Percentiles rank a stretch among this genome's conserved stretches.
Evolutionary conservation across 352 stramenopile species (phyloP).

Genomic region (Sclerospora graminicola): DNA sequence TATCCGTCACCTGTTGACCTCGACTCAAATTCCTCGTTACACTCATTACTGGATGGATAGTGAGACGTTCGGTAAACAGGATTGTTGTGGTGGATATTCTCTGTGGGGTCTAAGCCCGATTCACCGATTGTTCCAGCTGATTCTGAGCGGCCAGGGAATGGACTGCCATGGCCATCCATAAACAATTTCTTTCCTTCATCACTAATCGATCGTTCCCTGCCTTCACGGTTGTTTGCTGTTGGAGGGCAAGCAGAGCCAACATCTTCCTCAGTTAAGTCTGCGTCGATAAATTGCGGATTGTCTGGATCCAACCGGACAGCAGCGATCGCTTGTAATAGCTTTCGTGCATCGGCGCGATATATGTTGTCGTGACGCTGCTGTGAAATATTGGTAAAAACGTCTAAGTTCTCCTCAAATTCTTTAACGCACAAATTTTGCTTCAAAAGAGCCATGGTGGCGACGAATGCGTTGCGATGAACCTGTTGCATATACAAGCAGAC

Average conservation of each 20-base stretch:
- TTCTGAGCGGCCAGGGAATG: conserved; percentile 11
- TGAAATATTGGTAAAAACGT: conserved; percentile 73
- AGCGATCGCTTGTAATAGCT: conserved; percentile 75
- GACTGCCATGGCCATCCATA: conserved; percentile 37
- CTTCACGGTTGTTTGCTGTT: conserved; percentile 57
- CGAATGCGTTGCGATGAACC: conserved; percentile 73
- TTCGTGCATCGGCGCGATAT: conserved; percentile 67
- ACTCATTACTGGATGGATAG: conserved; percentile 44
- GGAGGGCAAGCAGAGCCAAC: conserved; percentile 40
- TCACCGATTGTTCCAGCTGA: conserved; percentile 26
- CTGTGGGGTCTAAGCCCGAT: conserved; percentile 12
- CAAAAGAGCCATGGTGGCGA: conserved; percentile 53
- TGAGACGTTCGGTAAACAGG: conserved; percentile 32
- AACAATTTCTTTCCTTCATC: conserved; percentile 82
- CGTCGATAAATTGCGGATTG: conserved; percentile 64
- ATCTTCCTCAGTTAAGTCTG: conserved; percentile 44
- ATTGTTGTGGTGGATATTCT: conserved; percentile 26
- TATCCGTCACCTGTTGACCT: conserved; percentile 45
- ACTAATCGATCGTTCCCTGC: conserved; percentile 63
- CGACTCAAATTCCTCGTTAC: conserved; percentile 37
- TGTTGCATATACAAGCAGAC: conserved; percentile 12
- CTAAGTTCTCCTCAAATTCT: conserved; percentile 70
- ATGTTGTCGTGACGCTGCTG: conserved; percentile 79
- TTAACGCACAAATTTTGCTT: conserved; percentile 73
- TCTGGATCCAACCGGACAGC: conserved; percentile 69